Base-by-base conservation (phyloP, 78 protist genomes). In the Diacronema lutheri region DNA sequence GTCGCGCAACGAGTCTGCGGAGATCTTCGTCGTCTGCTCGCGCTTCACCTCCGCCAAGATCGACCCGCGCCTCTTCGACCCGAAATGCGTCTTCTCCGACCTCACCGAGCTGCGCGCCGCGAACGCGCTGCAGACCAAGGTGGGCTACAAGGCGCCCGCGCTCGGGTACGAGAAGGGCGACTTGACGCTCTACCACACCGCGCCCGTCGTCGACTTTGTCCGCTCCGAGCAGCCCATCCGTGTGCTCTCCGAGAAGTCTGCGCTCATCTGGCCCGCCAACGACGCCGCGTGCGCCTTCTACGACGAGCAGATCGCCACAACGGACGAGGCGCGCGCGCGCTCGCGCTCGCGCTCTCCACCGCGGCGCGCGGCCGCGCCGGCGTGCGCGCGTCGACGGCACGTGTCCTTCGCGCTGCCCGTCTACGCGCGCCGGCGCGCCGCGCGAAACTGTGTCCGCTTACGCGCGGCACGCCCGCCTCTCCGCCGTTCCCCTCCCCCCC, bases 11-110 rank as follows among this genome's bases (percentile, higher is more conserved):
- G 81, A 82, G n/a, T 98, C 99, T 0, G 99, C 99, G 3, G 99
- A 98, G 86, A 97, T 97, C 77, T 98, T 96, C 92, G 97, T 98
- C 46, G 98, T 97, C 26, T 98, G 99, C 94, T 9, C 6, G 41
- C 37, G 60, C 40, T 74, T 46, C 64, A 41, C 13, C 37, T 1
- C 0, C 64, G 81, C n/a, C 29, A 33, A 13, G 46, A 79, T 79
- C 57, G 84, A 58, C 84, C 69, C 84, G 6, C 3, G 33, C 23
- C 58, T 98, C 61, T 84, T 98, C 35, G 96, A 96, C 81, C 93
- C 99, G 46, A 65, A 84, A 69, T 50, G 33, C 55, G 97, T 96
- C 69, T 96, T 97, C 86, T 57, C 21, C 33, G 16, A 57, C 66
- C 66, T 26, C 25, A 26, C n/a, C 26, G 26, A 61, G 66, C 66